Percentiles rank a stretch among this genome's conserved stretches.
phyloP scores from a whole-genome alignment of 129 eudicot genomes.

The Smallanthus sonchifolius region DNA sequence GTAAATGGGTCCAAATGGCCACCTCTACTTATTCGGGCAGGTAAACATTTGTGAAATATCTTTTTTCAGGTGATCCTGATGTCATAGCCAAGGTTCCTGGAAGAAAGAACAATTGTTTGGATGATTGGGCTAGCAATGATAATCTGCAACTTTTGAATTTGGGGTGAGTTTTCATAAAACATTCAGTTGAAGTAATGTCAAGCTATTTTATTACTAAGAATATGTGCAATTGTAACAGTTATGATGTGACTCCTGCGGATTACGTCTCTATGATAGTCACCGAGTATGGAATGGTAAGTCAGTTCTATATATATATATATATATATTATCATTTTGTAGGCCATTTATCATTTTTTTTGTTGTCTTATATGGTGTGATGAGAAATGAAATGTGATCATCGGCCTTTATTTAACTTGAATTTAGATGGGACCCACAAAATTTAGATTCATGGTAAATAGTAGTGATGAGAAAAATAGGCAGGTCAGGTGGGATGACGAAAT shows the following conservation, averaged over 20 bases:
- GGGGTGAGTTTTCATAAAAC: conserved; percentile 43
- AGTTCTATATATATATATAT: neutral
- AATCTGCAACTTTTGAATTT: conserved; percentile 70
- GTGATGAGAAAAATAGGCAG: neutral
- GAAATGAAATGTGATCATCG: neutral
- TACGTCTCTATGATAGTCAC: conserved; percentile 79
- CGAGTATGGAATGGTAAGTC: conserved; percentile 90
- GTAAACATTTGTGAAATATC: neutral
- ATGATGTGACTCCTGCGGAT: conserved; percentile 88
- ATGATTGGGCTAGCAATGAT: conserved; percentile 53
- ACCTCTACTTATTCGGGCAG: neutral
- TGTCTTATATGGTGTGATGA: neutral
- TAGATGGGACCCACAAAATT: neutral
- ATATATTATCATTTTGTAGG: neutral
- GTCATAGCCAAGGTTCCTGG: conserved; percentile 71
- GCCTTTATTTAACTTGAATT: neutral
- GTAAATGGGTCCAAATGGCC: too few relatives aligned
- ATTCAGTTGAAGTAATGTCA: conserved; percentile 11
- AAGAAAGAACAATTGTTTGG: conserved; percentile 43
- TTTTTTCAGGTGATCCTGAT: conserved; percentile 76
- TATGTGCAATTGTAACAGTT: conserved; percentile 45
- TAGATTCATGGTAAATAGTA: neutral
- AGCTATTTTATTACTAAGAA: neutral
- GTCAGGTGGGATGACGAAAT: neutral
- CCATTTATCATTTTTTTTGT: neutral